Evolutionary conservation across 2,329 filamentous ascomycete genomes (phyloP), one percentile per base, ranked within the genome.

Genomic region (Cladophialophora chaetospira): DNA sequence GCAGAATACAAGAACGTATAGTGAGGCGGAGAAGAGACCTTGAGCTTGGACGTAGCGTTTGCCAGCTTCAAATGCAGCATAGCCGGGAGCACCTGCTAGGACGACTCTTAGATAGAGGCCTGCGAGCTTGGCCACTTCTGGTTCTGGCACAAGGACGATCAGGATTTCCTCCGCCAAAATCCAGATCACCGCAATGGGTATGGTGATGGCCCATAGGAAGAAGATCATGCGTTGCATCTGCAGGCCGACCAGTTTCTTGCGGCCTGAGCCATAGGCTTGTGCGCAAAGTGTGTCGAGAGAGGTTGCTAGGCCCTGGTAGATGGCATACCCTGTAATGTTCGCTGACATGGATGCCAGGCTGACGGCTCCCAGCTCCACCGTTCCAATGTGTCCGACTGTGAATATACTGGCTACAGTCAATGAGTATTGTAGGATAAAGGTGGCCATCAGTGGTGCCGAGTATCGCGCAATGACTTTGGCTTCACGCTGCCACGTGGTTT

Each of bases 31-130:
- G 73, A 95, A 94, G n/a, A 94, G 75, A 8, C 89, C 89, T 71
- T 96, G 91, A 0, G 91, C 91, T 72, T 96, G 91, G 1, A 95
- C 79, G 65, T 87, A 96, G 65, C 93, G 89, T 75, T 96, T 96
- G 68, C 85, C 86, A 63, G 81, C 82, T 70, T 94, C 89, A 65
- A 93, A 93, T 3, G 80, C 79, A 10, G 87, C 88, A 69, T 88
- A 91, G 2, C 87, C 89, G 0, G 89, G 89, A 9, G 88, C 84
- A 33, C 89, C 89, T 6, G 85, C 63, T 9, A 89, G 77, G 3
- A 89, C 77, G 50, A 93, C 77, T 57, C 84, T 85, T 46, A 94
- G 77, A 69, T 94, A 95, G 9, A 82, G 74, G 1, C 88, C 89
- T 0, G 89, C 89, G 33, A 93, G 77, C 46, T 77, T 72, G 1